phyloP scores from a whole-genome alignment of 1,139 yeast species.

The Kodamaea plutei region DNA sequence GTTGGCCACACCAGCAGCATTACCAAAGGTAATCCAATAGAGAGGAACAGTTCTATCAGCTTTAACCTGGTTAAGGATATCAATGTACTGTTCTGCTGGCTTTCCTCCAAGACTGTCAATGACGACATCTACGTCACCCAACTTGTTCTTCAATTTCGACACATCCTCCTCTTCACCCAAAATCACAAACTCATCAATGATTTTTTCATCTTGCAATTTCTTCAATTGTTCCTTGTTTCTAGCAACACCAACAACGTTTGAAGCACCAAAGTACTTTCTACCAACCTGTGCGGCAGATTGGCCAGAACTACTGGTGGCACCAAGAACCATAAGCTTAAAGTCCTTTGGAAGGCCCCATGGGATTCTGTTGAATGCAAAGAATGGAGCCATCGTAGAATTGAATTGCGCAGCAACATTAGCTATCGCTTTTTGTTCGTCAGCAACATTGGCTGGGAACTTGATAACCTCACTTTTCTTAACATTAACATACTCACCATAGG shows the following conservation, averaged over 20 bases:
- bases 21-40: slow-evolving; percentile 20
- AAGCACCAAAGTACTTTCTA: slow-evolving; percentile 12
- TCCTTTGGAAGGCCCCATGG: slow-evolving; percentile 9
- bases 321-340: slow-evolving; percentile 13
- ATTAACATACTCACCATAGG: slow-evolving; percentile 11
- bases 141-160: slow-evolving; percentile 1
- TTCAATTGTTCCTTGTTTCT: slow-evolving; percentile 9
- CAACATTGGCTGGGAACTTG: slow-evolving; percentile 9
- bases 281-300: slow-evolving; percentile 16
- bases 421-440: slow-evolving; percentile 8
- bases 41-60: slow-evolving; percentile 9
- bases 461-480: slow-evolving; percentile 8
- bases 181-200: slow-evolving; percentile 10
- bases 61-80: slow-evolving; percentile 4
- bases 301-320: slow-evolving; percentile 19
- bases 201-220: slow-evolving; percentile 9
- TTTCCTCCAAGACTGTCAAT: slow-evolving; percentile 14
- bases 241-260: slow-evolving; percentile 15
- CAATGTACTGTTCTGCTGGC: slow-evolving; percentile 10
- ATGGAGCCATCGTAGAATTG: slow-evolving; percentile 13
- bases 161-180: slow-evolving; percentile 7
- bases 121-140: slow-evolving; percentile 12
- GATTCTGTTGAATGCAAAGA: slow-evolving; percentile 10
- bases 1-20: slow-evolving; percentile 15
- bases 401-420: slow-evolving; percentile 13